phyloP scores from a whole-genome alignment of 2,329 filamentous ascomycete genomes.

The Aspergillus sp. region DNA sequence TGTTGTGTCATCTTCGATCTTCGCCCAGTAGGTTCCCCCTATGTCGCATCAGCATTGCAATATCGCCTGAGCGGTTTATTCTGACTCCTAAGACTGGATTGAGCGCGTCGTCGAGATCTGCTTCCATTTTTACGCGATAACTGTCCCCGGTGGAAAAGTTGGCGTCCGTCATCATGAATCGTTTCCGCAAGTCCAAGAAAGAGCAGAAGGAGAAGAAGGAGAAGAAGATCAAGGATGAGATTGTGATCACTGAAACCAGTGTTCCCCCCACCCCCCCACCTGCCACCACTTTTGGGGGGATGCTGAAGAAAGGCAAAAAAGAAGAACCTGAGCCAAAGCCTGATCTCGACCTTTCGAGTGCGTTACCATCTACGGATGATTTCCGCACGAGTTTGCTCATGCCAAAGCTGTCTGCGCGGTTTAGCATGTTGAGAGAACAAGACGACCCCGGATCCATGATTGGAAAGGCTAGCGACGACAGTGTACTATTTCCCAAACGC shows the following conservation, averaged over 20 bases:
- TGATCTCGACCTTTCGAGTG: constrained; percentile 70
- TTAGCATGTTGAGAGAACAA: constrained; percentile 95
- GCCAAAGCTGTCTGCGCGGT: constrained; percentile 90
- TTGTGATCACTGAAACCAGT: constrained; percentile 40
- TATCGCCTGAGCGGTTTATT: constrained; percentile 8
- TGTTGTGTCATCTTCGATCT: constrained; percentile 3
- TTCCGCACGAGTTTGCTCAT: constrained; percentile 95
- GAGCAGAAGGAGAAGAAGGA: constrained; percentile 13
- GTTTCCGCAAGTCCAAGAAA: constrained; percentile 44
- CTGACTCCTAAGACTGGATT: constrained; percentile 14
- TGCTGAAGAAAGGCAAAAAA: constrained; percentile 53
- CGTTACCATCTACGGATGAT: constrained; percentile 78
- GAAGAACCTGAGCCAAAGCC: constrained; percentile 48
- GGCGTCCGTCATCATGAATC: constrained; percentile 34
- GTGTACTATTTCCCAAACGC: constrained; percentile 79
- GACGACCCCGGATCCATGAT: constrained; percentile 86
- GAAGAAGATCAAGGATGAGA: constrained; percentile 26
- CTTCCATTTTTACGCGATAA: background rate
- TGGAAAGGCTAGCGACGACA: constrained; percentile 94
- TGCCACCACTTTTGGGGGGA: constrained; percentile 34
- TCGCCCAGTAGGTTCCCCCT: constrained; percentile 6
- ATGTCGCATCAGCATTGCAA: background rate
- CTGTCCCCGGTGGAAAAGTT: constrained; percentile 2
- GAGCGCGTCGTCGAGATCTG: background rate
- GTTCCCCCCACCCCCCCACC: constrained; percentile 8